Conservation (phyloP, 2,329 filamentous ascomycete genomes). For the Tolypocladium inflatum region DNA sequence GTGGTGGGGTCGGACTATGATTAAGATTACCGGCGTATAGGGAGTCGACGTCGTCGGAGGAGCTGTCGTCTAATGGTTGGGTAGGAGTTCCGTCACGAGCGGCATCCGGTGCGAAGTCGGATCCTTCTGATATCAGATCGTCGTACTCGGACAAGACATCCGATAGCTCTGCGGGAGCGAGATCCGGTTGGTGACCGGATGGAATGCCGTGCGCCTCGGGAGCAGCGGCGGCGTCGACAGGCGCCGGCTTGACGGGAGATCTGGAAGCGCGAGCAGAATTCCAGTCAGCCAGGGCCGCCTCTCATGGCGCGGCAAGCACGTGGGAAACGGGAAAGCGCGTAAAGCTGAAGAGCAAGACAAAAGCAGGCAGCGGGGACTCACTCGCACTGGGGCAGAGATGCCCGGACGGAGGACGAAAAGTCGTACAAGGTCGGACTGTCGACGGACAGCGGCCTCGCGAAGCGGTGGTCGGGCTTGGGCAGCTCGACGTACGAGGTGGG, state of each 20-base stretch:
- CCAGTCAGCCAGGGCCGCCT: conserved; percentile 13
- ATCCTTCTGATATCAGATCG: conserved; percentile 29
- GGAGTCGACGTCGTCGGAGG: conserved; percentile 15
- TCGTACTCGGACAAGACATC: conserved; percentile 34
- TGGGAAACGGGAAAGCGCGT: background rate
- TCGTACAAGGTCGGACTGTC: conserved; percentile 56
- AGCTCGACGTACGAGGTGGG: conserved; percentile 28
- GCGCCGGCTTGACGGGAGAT: conserved; percentile 13
- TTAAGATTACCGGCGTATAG: conserved; percentile 25
- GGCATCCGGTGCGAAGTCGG: conserved; percentile 14
- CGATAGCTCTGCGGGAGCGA: conserved; percentile 29
- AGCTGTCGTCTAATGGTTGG: conserved; percentile 17
- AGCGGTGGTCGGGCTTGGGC: conserved; percentile 40
- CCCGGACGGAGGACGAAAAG: conserved; percentile 28
- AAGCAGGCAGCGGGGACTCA: conserved; percentile 12
- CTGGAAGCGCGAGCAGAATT: conserved; percentile 12
- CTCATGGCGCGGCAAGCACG: conserved; percentile 2
- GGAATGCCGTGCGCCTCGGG: conserved; percentile 26
- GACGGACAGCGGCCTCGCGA: conserved; percentile 43
- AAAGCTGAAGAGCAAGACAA: background rate
- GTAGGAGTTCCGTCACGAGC: conserved; percentile 15
- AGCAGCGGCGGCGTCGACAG: conserved; percentile 9
- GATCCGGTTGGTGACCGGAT: conserved; percentile 30
- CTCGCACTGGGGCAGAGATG: conserved; percentile 11
- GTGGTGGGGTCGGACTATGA: conserved; percentile 29